Conservation (phyloP, 2,329 filamentous ascomycete genomes). For the Chaetomium olivaceum region DNA sequence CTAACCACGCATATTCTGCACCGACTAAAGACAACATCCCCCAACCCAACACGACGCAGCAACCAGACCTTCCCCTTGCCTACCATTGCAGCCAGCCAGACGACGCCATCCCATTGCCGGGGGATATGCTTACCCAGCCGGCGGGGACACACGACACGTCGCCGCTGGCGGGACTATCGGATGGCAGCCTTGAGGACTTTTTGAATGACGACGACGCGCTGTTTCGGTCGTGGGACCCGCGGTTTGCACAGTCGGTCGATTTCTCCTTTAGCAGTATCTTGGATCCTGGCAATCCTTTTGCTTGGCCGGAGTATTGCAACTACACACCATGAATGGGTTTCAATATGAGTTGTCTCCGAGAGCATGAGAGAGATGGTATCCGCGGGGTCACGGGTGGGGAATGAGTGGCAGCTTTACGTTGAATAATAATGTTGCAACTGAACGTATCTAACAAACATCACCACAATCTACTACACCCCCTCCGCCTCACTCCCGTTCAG, state of each 20-base stretch:
- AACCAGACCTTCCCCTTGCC: neutral
- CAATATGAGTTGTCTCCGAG: too few species aligned
- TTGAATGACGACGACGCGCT: slow-evolving; percentile 24
- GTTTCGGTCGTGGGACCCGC: slow-evolving; percentile 28
- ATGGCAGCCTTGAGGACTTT: slow-evolving; percentile 12
- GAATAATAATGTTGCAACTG: too few species aligned
- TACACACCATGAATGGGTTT: neutral
- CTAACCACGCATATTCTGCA: neutral
- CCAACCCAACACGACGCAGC: neutral
- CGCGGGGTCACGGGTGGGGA: too few species aligned
- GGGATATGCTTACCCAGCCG: neutral
- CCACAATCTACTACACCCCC: too few species aligned
- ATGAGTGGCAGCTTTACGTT: too few species aligned
- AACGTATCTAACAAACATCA: too few species aligned
- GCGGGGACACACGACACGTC: neutral
- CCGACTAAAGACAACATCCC: neutral
- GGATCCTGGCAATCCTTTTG: slow-evolving; percentile 30
- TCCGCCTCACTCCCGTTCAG: too few species aligned
- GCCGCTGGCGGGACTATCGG: neutral
- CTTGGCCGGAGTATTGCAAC: slow-evolving; percentile 28
- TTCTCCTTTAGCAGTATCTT: slow-evolving; percentile 31
- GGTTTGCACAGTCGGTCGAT: slow-evolving; percentile 29
- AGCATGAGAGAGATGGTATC: too few species aligned
- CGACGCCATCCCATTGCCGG: slow-evolving; percentile 18
- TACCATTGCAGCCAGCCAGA: neutral